These are phyloP conservation scores for Abelmoschus esculentus DNA, from an alignment of 345 rosid genomes.

Conservation along the genomic window DNA sequence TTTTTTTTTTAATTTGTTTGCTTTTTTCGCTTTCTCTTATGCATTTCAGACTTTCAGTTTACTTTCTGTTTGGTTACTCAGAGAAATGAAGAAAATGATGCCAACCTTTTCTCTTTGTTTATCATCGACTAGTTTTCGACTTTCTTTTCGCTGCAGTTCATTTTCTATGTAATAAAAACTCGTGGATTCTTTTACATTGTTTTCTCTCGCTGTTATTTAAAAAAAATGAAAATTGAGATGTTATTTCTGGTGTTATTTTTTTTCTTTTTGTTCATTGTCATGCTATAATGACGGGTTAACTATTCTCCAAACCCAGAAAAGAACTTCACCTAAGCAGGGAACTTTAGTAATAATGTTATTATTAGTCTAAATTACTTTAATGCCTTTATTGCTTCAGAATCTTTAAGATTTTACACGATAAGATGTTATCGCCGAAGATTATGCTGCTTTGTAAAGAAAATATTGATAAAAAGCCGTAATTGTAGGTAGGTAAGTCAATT, in stretches of 20 bases:
- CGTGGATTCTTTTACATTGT: not conserved
- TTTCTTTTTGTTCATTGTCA: too few relatives aligned
- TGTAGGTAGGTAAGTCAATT: not conserved
- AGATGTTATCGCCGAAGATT: not conserved
- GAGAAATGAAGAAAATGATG: not conserved
- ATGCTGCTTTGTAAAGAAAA: not conserved
- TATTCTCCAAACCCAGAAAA: not conserved
- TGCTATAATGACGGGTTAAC: not conserved
- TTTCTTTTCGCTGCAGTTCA: not conserved
- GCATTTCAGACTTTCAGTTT: not conserved
- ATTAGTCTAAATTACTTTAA: not conserved
- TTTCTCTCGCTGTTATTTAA: too few relatives aligned
- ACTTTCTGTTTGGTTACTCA: not conserved
- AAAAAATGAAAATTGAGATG: not conserved
- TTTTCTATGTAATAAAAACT: constrained; percentile 8
- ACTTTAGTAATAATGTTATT: too few relatives aligned
- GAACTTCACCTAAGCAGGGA: too few relatives aligned
- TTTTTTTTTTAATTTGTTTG: not conserved
- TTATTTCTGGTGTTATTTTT: not conserved
- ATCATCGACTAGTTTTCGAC: not conserved
- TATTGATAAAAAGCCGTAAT: not conserved
- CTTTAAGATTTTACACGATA: not conserved
- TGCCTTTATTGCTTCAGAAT: not conserved
- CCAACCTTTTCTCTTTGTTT: not conserved
- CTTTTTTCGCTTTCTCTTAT: not conserved